phyloP scores from a whole-genome alignment of 2,329 filamentous ascomycete species.

The Pseudogymnoascus sp. region DNA sequence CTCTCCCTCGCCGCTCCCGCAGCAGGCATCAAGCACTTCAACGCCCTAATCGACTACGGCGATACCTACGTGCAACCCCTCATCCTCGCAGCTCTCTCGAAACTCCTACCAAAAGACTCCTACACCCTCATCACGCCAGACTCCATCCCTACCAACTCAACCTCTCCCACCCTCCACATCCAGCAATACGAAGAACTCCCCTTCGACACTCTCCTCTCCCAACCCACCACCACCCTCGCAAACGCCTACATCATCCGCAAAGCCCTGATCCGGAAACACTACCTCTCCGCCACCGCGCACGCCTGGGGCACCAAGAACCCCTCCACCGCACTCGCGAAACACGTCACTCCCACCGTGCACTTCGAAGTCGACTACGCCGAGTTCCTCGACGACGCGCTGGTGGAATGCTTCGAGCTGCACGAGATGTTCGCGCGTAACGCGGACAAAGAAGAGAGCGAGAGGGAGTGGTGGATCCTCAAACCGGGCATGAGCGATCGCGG shows the following conservation, averaged over 20 bases:
- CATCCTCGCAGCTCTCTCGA: constrained; percentile 62
- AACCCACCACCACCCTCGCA: constrained; percentile 56
- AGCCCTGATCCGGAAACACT: constrained; percentile 93
- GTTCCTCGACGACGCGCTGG: constrained; percentile 85
- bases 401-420: constrained; percentile 81
- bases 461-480: constrained; percentile 97
- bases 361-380: constrained; percentile 97
- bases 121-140: constrained; percentile 49
- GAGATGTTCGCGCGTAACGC: constrained; percentile 69
- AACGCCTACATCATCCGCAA: constrained; percentile 96
- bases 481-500: constrained; percentile 96
- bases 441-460: constrained; percentile 31
- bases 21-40: constrained; percentile 37
- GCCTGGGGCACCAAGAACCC: constrained; percentile 85
- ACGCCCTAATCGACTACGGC: constrained; percentile 75
- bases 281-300: constrained; percentile 72
- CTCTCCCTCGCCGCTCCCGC: constrained; percentile 19
- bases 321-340: constrained; percentile 54
- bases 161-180: constrained; percentile 55
- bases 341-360: constrained; percentile 70
- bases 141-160: constrained; percentile 17
- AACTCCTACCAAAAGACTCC: constrained; percentile 46
- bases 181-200: constrained; percentile 80
- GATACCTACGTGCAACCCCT: constrained; percentile 85
- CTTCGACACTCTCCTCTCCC: constrained; percentile 63